phyloP scores from a whole-genome alignment of 164 flowering plant species.

The Chloranthus sessilifolius region DNA sequence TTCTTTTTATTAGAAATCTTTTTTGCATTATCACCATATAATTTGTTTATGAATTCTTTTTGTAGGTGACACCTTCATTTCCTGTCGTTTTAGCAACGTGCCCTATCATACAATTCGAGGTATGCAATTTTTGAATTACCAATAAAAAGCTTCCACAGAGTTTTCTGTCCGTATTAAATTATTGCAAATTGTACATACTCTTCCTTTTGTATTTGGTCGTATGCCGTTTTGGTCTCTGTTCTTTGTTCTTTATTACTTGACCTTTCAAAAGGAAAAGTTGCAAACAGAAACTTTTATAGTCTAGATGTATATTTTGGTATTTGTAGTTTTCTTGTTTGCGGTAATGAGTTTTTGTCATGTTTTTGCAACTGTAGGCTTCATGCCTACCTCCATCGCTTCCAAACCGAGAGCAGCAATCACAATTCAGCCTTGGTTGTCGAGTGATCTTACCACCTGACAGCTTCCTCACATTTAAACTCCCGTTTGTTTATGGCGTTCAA shows the following conservation, averaged over 20 bases:
- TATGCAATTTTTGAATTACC: slow-evolving; percentile 15
- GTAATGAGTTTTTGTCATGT: slow-evolving; percentile 5
- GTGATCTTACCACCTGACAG: slow-evolving; percentile 91
- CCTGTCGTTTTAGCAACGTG: slow-evolving; percentile 58
- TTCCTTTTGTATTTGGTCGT: too few relatives aligned
- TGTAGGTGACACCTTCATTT: slow-evolving; percentile 87
- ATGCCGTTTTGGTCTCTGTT: too few relatives aligned
- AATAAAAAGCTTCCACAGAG: too few relatives aligned
- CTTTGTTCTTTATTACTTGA: too few relatives aligned
- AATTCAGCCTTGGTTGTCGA: slow-evolving; percentile 63
- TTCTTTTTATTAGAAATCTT: slow-evolving; percentile 14
- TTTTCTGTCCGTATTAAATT: too few relatives aligned
- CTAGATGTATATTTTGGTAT: too few relatives aligned
- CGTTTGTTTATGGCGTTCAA: slow-evolving; percentile 80
- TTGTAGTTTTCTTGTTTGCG: too few relatives aligned
- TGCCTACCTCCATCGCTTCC: slow-evolving; percentile 53
- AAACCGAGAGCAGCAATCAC: slow-evolving; percentile 47
- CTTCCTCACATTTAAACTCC: slow-evolving; percentile 70
- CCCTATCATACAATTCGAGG: slow-evolving; percentile 85
- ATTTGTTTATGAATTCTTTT: background rate
- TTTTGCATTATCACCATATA: background rate
- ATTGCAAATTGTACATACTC: too few relatives aligned
- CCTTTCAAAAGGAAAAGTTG: too few relatives aligned
- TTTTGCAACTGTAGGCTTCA: slow-evolving; percentile 42
- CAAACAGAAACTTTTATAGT: too few relatives aligned